Evolutionary conservation across 140 eudicot genomes (phyloP).

Genomic region (Ambrosia hybrid): DNA sequence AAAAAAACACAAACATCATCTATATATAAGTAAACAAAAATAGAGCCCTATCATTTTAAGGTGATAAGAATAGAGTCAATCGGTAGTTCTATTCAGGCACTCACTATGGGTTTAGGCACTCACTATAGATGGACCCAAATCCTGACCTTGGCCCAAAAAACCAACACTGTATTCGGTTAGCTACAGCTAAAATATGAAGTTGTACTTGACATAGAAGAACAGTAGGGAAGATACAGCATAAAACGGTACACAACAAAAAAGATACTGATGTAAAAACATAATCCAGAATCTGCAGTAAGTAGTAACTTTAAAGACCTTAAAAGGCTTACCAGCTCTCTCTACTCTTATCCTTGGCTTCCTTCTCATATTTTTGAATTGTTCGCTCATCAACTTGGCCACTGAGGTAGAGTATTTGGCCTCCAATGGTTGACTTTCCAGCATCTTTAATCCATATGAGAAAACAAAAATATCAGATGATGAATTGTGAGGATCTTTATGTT

Average conservation of each 20-base stretch:
- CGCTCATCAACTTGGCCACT: constrained; percentile 99
- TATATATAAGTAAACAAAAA: no score
- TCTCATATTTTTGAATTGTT: constrained; percentile 93
- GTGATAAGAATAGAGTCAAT: no score
- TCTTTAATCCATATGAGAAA: constrained; percentile 46
- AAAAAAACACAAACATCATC: background rate
- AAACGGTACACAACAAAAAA: background rate
- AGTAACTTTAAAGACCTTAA: background rate
- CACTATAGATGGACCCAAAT: no score
- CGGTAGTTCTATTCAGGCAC: no score
- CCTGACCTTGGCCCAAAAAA: no score
- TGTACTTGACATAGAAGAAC: background rate
- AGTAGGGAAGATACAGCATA: background rate
- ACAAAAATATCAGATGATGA: constrained; percentile 14
- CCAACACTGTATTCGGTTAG: no score
- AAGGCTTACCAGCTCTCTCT: constrained; percentile 91
- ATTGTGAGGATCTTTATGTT: background rate
- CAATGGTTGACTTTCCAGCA: constrained; percentile 97
- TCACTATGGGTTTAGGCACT: no score
- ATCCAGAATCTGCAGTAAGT: background rate
- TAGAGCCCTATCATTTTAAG: no score
- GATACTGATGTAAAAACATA: background rate
- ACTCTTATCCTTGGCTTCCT: constrained; percentile 94
- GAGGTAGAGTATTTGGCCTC: constrained; percentile 91
- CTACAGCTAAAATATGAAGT: background rate